A percentile compares a stretch with the other conserved stretches of the same genome.
phyloP scores from a whole-genome alignment of 2,329 filamentous ascomycete species.

The Paraconiothyrium sp. region DNA sequence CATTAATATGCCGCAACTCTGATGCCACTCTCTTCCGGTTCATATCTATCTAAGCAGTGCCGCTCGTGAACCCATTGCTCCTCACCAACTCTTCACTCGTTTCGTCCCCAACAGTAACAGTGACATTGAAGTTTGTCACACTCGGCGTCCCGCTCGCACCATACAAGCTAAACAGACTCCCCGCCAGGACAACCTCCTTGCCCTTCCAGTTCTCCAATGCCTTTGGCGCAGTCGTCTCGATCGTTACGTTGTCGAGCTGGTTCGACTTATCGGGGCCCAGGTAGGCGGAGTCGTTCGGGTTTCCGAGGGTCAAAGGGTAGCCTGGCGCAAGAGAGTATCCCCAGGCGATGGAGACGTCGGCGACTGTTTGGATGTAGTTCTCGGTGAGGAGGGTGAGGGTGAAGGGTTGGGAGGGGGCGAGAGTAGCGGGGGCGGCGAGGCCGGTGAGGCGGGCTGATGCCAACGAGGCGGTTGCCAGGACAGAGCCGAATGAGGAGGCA shows the following conservation, averaged over 20 bases:
- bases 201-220: conserved; percentile 20
- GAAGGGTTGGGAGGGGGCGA: conserved; percentile 52
- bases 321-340: conserved; percentile 44
- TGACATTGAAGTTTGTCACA: conserved; percentile 33
- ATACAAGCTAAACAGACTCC: conserved; percentile 39
- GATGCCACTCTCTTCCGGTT: background rate
- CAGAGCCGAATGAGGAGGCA: conserved; percentile 26
- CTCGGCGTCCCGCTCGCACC: conserved; percentile 26
- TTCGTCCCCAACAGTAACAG: conserved; percentile 27
- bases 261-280: conserved; percentile 49
- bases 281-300: conserved; percentile 42
- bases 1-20: background rate
- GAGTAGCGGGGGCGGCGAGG: conserved; percentile 54
- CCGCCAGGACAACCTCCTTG: conserved; percentile 31
- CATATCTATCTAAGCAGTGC: background rate
- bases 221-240: conserved; percentile 28
- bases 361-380: conserved; percentile 57
- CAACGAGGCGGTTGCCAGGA: conserved; percentile 25
- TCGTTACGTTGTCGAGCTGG: conserved; percentile 34
- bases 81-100: conserved; percentile 24
- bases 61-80: conserved; percentile 22
- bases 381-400: conserved; percentile 52
- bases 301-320: conserved; percentile 43
- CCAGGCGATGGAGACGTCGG: conserved; percentile 58
- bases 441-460: conserved; percentile 55